A percentile compares a stretch with the other conserved stretches of the same genome.
phyloP scores from a whole-genome alignment of 805 yeast species.

The Starmerella bacillaris region DNA sequence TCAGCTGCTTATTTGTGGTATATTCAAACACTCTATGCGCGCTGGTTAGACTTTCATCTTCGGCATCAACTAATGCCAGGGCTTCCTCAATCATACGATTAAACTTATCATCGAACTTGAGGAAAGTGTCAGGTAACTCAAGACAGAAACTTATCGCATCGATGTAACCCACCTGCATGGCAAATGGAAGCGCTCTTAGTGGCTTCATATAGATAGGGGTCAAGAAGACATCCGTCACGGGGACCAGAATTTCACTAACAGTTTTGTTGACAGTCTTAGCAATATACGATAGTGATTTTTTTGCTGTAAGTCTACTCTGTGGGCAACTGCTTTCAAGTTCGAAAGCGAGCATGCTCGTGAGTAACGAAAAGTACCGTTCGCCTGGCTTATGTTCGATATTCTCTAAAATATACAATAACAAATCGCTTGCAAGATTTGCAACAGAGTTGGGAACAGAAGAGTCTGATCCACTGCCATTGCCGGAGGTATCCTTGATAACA shows the following conservation, averaged over 20 bases:
- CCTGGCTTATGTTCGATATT: conserved; percentile 27
- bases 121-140: conserved; percentile 58
- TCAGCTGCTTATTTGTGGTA: conserved; percentile 71
- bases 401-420: conserved; percentile 44
- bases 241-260: conserved; percentile 56
- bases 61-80: conserved; percentile 87
- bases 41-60: conserved; percentile 83
- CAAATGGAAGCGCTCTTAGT: conserved; percentile 85
- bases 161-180: conserved; percentile 96
- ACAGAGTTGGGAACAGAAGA: conserved; percentile 72
- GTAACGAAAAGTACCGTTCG: conserved; percentile 57
- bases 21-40: conserved; percentile 73
- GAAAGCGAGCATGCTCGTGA: conserved; percentile 76
- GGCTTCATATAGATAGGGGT: conserved; percentile 97
- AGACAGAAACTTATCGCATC: conserved; percentile 92
- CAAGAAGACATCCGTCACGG: conserved; percentile 63
- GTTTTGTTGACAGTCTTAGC: conserved; percentile 56
- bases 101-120: conserved; percentile 76
- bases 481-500: conserved; percentile 50
- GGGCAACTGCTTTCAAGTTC: conserved; percentile 81
- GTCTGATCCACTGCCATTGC: conserved; percentile 31
- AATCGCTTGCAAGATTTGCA: conserved; percentile 46
- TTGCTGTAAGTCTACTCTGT: conserved; percentile 66
- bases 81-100: conserved; percentile 77
- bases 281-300: conserved; percentile 44